Base-by-base conservation (phyloP, 2,329 filamentous ascomycete species). In the Passalora sequoiae region DNA sequence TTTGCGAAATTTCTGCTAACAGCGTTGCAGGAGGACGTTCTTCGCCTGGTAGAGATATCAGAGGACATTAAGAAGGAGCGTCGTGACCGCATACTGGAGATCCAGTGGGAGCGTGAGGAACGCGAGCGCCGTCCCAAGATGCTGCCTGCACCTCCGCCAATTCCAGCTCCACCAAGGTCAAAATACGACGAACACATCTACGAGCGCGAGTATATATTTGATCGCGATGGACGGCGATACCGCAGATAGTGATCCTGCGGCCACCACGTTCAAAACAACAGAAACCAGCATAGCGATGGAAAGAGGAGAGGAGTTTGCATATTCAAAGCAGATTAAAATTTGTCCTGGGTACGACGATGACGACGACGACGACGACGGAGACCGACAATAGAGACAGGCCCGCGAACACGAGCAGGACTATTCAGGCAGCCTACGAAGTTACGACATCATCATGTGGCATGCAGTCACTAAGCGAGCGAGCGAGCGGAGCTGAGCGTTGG, bases 21-120 rank as follows among this genome's bases (percentile, higher is more conserved):
- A 19, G 22, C 4, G 13, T 33, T 13, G 20, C 57, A 95, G 88
- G 87, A 94, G 61, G 88, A 96, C 54, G 86, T 97, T 35, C 76
- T 88, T 31, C 81, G 84, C 51, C 78, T 97, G 3, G 86, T 94
- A 19, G 79, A 92, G 51, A 65, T 94, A 3, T 87, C 88, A 1
- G 85, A 94, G 49, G 78, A 86, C 15, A 92, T 96, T 60, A 84
- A 87, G 25, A 78, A 78, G 44, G 77, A 76, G 43, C 75, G 77
- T 38, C 73, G 73, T 43, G 72, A 75, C 46, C 72, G 52, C 20
- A 78, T 81, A 43, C 70, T 73, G 30, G 75, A 81, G 58, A 78
- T 81, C 43, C 71, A 80, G 59, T 80, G 73, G 60, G 81, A 86
- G 65, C 67, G 72, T 24, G 69, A 75, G 42, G 67, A 70, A 37